Evolutionary conservation across 306 rosid species (phyloP), one percentile per base, ranked within the genome.

Genomic region (Prunus armeniaca): DNA sequence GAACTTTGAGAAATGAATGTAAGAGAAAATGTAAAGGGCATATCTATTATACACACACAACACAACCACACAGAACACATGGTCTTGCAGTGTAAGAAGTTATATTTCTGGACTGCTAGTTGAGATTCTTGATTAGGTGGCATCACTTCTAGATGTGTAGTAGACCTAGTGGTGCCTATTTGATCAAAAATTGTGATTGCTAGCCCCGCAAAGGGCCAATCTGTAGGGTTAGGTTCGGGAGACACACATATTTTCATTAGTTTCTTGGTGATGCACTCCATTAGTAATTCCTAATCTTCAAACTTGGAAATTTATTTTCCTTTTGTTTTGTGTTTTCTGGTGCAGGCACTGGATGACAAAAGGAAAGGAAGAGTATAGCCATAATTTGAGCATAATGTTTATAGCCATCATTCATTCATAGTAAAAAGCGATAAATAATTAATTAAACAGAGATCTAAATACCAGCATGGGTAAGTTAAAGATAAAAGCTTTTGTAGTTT

Each of bases 291-390:
- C 17, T 24, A 32, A 10, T 12, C 62, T 9, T 55, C 45, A 25
- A 15, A 10, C 12, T 12, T 38, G 32, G 76, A 41, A 41, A 13
- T 22, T 14, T 8, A 5, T 17, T 60, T 22, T 12, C 15, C 17
- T 62, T 12, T 10, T 12, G n/a, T 62, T 6, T 18, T 66, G 28
- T 22, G 18, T 25, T 32, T 47, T 25, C 76, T 81, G 56, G 24
- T 50, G 80, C 90, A 87, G 90, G 88, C 88, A 66, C 57, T 82
- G 57, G 88, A 87, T 46, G 90, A 84, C 49, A 87, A 82, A 57
- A 79, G 86, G 86, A 87, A 82, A 72, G 90, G 83, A 75, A 87
- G 84, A 80, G 83, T 69, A 66, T 87, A 87, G 81, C 38, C 27
- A 4, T n/a, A 4, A 12, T 28, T 49, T 20, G 65, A 77, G 73